A percentile compares a stretch with the other conserved stretches of the same genome.
phyloP scores from a whole-genome alignment of 805 yeast genomes.

The Hemisphaericaspora nanyangensis region DNA sequence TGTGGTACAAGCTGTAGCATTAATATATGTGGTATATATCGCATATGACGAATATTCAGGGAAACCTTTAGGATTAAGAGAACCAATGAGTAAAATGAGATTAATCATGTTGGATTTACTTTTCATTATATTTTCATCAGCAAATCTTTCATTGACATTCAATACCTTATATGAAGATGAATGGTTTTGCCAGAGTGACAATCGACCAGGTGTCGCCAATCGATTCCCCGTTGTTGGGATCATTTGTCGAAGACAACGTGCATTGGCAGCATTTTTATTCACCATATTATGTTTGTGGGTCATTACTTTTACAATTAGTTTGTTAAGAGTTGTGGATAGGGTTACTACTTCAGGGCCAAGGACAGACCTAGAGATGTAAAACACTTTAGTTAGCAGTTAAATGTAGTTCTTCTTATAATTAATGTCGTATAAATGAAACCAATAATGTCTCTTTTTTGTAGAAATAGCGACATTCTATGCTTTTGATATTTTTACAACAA shows the following conservation, averaged over 20 bases:
- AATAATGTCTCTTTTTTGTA: too few species aligned
- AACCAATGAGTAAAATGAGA: conserved; percentile 79
- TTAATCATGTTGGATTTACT: conserved; percentile 77
- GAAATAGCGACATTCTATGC: too few species aligned
- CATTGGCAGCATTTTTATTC: conserved; percentile 75
- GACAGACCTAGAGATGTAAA: background rate
- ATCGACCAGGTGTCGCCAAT: background rate
- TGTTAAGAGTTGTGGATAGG: conserved; percentile 74
- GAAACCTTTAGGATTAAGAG: conserved; percentile 85
- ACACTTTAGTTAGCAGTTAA: too few species aligned
- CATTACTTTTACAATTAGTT: conserved; percentile 75
- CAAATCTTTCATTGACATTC: conserved; percentile 82
- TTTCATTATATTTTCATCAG: conserved; percentile 84
- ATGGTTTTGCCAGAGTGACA: conserved; percentile 61
- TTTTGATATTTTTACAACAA: too few species aligned
- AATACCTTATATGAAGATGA: conserved; percentile 73
- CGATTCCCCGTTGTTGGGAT: conserved; percentile 35
- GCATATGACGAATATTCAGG: conserved; percentile 90
- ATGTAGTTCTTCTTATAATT: too few species aligned
- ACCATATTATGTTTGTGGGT: conserved; percentile 80
- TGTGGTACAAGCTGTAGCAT: conserved; percentile 74
- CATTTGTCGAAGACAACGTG: conserved; percentile 75
- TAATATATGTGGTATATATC: conserved; percentile 74
- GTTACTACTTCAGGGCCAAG: conserved; percentile 24
- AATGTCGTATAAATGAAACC: too few species aligned